Evolutionary conservation across 1,139 yeast genomes (phyloP), one percentile per base, ranked within the genome.

Genomic region (Geotrichum reessii): DNA sequence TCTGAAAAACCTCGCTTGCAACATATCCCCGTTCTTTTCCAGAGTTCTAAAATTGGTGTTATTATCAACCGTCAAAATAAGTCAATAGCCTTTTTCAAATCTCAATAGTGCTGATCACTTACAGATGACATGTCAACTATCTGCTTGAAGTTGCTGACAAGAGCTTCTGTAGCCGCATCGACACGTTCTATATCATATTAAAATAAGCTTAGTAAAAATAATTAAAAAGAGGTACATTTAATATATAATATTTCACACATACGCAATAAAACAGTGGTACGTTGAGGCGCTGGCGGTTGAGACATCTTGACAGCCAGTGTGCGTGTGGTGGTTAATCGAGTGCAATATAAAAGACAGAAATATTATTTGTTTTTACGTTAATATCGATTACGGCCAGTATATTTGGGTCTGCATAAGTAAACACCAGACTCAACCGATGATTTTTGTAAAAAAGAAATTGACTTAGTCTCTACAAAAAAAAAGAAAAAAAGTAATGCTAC

Each of bases 1-100:
- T 70, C 49, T 71, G 72, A 58, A 66, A 69, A 3, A 71, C 66
- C 56, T 72, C 75, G 19, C 69, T 65, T 1, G 74, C 74, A 17
- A 69, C 63, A 1, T 70, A 62, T 9, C 66, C 65, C n/a, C 67
- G 62, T 49, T 71, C 73, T 52, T 69, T 68, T 31, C 71, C 73
- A 17, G 71, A 66, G 53, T 70, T 70, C 63, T 73, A 62, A n/a
- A 57, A 59, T 22, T 9, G 7, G 27, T 40, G 19, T 37, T 24
- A 40, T n/a, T 14, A 28, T 19, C 21, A 17, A 22, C 22, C 49
- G 6, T 22, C 14, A 24, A 19, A 21, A 22, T 4, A 28, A 19
- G 5, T 6, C 2, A 19, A n/a, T 28, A 21, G 33, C 6, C 2
- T 1, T 7, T n/a, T 28, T 17, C 2, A 14, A 40, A 19, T 14